A percentile compares a stretch with the other conserved stretches of the same genome.
Evolutionary conservation across 345 rosid genomes (phyloP).

Genomic region (Populus deltoides): DNA sequence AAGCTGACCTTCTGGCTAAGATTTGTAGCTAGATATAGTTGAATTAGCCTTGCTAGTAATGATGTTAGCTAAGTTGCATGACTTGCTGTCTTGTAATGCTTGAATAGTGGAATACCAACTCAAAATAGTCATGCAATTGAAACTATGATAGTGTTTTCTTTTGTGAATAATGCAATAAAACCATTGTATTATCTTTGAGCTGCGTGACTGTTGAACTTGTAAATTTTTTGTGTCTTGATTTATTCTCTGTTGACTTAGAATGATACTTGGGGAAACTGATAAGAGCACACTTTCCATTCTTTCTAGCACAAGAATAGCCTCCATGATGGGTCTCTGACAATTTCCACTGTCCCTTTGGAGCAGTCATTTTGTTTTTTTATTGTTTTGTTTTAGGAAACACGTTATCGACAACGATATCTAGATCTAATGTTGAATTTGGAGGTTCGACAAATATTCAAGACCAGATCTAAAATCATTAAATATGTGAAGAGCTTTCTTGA

Average conservation of each 20-base stretch:
- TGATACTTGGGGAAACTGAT: neutral
- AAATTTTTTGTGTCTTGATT: neutral
- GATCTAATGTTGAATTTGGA: slow-evolving; percentile 83
- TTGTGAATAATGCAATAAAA: neutral
- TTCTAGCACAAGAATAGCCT: neutral
- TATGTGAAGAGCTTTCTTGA: slow-evolving; percentile 72
- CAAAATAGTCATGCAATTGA: neutral
- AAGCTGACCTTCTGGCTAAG: neutral
- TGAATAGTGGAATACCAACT: neutral
- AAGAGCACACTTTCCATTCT: neutral
- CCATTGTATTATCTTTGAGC: neutral
- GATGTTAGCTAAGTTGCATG: neutral
- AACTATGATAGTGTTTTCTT: neutral
- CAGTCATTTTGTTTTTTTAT: neutral
- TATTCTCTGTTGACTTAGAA: neutral
- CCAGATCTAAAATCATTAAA: slow-evolving; percentile 58
- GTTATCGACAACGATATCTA: slow-evolving; percentile 87
- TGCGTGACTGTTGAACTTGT: no score
- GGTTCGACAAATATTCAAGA: slow-evolving; percentile 69
- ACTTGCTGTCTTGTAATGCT: neutral
- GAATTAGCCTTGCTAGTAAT: neutral
- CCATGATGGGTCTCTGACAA: neutral
- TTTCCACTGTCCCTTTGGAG: neutral
- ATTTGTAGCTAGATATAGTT: neutral
- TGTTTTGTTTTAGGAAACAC: slow-evolving; percentile 56